A percentile compares a stretch with the other conserved stretches of the same genome.
Evolutionary conservation across 1,284 basidiomycete genomes (phyloP).

Genomic region (Cutaneotrichosporon dermatis): DNA sequence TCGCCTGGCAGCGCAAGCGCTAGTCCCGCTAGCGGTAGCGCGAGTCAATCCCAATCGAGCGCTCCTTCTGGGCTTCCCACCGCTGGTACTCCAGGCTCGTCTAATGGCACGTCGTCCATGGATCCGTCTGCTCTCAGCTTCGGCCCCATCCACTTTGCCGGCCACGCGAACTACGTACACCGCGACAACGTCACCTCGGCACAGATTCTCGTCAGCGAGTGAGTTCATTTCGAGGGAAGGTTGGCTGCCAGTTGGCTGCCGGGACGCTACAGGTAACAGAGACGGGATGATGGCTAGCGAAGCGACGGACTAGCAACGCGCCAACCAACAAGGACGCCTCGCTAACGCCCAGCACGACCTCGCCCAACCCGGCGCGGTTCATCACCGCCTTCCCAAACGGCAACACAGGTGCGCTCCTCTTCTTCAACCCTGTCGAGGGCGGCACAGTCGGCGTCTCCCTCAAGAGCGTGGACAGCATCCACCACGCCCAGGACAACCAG

Average conservation of each 20-base stretch:
- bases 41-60: too few relatives aligned
- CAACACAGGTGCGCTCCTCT: conserved; percentile 50
- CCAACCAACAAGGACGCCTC: too few relatives aligned
- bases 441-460: conserved; percentile 32
- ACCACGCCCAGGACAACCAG: conserved; percentile 33
- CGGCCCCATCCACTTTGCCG: conserved; percentile 41
- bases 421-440: conserved; percentile 42
- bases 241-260: too few relatives aligned
- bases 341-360: conserved; percentile 25
- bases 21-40: too few relatives aligned
- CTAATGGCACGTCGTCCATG: too few relatives aligned
- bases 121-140: conserved; percentile 12
- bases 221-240: conserved; percentile 17
- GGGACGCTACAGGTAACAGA: too few relatives aligned
- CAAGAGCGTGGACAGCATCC: conserved; percentile 22
- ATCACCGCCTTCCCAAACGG: conserved; percentile 52
- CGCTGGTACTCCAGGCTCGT: too few relatives aligned
- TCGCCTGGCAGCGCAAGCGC: too few relatives aligned
- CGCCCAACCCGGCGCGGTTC: conserved; percentile 42
- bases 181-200: conserved; percentile 49
- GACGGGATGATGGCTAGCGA: too few relatives aligned
- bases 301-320: too few relatives aligned
- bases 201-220: conserved; percentile 47
- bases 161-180: conserved; percentile 52
- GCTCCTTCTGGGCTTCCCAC: too few relatives aligned